Conservation (phyloP, 192 early-diverging fungal genomes). For the Entomortierella chlamydospora region DNA sequence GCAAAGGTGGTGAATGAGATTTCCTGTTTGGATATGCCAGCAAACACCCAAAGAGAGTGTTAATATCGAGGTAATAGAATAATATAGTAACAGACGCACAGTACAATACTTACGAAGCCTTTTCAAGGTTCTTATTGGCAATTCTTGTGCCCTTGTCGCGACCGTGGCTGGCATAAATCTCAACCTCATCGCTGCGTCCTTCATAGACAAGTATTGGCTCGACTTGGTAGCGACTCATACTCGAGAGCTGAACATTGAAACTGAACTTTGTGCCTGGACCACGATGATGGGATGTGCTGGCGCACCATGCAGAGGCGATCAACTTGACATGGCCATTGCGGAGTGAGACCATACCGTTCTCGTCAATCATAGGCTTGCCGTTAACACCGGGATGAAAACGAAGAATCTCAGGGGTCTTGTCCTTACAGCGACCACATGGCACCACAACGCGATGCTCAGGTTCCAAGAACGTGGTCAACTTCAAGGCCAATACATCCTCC, state of each 20-base stretch:
- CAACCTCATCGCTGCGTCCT: constrained; percentile 47
- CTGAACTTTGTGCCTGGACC: constrained; percentile 54
- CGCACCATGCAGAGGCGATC: constrained; percentile 54
- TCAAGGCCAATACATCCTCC: constrained; percentile 46
- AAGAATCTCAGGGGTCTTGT: constrained; percentile 51
- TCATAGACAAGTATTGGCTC: constrained; percentile 38
- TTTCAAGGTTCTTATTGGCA: constrained; percentile 35
- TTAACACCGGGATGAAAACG: constrained; percentile 53
- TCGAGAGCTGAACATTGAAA: constrained; percentile 35
- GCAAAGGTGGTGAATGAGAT: constrained; percentile 32
- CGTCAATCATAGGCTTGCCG: constrained; percentile 55
- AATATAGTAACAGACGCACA: not conserved
- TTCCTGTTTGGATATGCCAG: constrained; percentile 24
- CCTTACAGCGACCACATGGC: constrained; percentile 52
- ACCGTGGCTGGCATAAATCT: constrained; percentile 54
- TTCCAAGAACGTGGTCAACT: constrained; percentile 42
- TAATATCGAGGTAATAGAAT: constrained; percentile 2
- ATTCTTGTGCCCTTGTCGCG: constrained; percentile 45
- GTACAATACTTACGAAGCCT: constrained; percentile 20
- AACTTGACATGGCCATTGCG: constrained; percentile 47
- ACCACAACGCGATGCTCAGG: constrained; percentile 51
- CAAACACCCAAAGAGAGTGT: too few species aligned
- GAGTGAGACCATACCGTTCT: constrained; percentile 50
- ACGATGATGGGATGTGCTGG: constrained; percentile 53
- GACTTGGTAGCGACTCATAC: constrained; percentile 31